phyloP scores from a whole-genome alignment of 2,329 filamentous ascomycete genomes.

The Aspergillus sp. region DNA sequence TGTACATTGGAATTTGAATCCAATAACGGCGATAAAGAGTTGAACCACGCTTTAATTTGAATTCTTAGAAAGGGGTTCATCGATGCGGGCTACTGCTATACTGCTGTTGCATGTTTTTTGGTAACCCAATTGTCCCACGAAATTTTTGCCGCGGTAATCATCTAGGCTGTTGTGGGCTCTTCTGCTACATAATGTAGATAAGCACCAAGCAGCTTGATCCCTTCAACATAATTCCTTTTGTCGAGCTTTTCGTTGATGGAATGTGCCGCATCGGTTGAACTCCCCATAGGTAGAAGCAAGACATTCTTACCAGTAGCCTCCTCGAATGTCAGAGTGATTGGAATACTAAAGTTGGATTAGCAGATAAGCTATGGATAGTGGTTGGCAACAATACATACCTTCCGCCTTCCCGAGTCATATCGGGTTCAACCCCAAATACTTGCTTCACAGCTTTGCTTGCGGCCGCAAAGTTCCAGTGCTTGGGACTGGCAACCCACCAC shows the following conservation, averaged over 20 bases:
- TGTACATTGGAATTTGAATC: no score
- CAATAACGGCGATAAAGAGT: not conserved
- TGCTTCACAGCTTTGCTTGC: slow-evolving; percentile 94
- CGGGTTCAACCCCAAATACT: slow-evolving; percentile 89
- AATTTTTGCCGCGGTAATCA: not conserved
- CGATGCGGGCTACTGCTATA: not conserved
- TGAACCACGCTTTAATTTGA: not conserved
- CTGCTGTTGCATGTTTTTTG: not conserved
- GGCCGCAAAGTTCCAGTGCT: slow-evolving; percentile 98
- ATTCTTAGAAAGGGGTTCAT: not conserved
- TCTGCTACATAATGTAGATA: slow-evolving; percentile 96
- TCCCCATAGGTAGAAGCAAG: slow-evolving; percentile 91
- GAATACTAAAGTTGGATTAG: slow-evolving; percentile 66
- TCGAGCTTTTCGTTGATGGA: slow-evolving; percentile 99
- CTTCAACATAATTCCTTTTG: slow-evolving; percentile 96
- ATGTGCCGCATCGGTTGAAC: slow-evolving; percentile 92
- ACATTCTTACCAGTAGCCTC: slow-evolving; percentile 98
- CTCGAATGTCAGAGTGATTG: slow-evolving; percentile 95
- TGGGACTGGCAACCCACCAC: slow-evolving; percentile 97
- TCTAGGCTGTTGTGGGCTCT: slow-evolving; percentile 60
- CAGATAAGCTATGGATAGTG: slow-evolving; percentile 4
- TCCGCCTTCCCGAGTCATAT: slow-evolving; percentile 94
- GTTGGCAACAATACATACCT: slow-evolving; percentile 53
- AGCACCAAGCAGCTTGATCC: slow-evolving; percentile 89
- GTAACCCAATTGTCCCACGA: not conserved